Evolutionary conservation across 331 rosid genomes (phyloP).

Genomic region (Pyracantha coccinea): DNA sequence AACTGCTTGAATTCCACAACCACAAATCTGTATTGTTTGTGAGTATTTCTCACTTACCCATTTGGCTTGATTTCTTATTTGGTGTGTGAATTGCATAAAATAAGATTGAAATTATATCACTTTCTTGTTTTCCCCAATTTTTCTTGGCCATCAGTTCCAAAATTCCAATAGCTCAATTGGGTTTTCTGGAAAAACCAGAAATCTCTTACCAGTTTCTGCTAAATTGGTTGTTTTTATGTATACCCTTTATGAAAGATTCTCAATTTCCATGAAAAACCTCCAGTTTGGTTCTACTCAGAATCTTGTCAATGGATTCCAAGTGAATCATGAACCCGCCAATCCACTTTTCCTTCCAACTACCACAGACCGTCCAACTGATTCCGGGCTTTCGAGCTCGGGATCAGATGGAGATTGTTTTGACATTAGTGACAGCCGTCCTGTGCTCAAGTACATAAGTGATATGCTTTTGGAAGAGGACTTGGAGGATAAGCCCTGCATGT

Average conservation of each 20-base stretch:
- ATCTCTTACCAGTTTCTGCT: not conserved
- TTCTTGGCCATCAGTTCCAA: not conserved
- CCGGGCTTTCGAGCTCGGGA: slow-evolving; percentile 29
- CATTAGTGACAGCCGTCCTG: slow-evolving; percentile 22
- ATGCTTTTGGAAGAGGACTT: slow-evolving; percentile 59
- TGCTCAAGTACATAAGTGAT: slow-evolving; percentile 63
- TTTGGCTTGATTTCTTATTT: not conserved
- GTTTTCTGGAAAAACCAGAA: not conserved
- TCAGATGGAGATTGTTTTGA: slow-evolving; percentile 28
- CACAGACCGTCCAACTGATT: slow-evolving; percentile 19
- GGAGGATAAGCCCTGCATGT: slow-evolving; percentile 53
- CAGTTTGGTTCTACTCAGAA: not conserved
- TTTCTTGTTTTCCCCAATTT: not conserved
- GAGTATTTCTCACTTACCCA: not conserved
- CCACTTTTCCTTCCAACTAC: not conserved
- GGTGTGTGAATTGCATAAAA: not conserved
- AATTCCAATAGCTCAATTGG: not conserved
- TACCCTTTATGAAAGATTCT: slow-evolving; percentile 7
- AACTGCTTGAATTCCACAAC: not conserved
- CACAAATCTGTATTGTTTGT: not conserved
- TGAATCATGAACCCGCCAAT: not conserved
- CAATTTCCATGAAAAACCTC: not conserved
- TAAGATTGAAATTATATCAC: not conserved
- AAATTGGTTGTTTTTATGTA: not conserved
- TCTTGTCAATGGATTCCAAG: not conserved